These are phyloP conservation scores for Gautieria morchelliformis DNA, from an alignment of 768 basidiomycete genomes.

Conservation along the genomic window DNA sequence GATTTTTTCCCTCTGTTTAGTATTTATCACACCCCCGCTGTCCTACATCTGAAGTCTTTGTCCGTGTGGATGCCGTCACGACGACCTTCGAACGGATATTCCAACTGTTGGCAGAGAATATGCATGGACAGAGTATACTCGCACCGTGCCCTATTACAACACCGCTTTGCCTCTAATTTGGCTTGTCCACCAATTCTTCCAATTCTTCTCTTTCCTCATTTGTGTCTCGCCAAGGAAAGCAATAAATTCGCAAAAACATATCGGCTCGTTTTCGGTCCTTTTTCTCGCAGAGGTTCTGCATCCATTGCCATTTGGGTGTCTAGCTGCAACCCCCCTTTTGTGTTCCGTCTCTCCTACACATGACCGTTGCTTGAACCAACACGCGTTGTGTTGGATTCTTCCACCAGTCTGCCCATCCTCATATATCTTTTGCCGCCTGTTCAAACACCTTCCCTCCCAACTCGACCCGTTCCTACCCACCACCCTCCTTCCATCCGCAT, in stretches of 20 bases:
- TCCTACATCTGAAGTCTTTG: not conserved
- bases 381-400: not conserved
- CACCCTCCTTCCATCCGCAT: no score
- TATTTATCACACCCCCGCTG: not conserved
- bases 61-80: not conserved
- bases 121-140: not conserved
- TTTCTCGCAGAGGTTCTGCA: not conserved
- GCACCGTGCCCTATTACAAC: not conserved
- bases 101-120: not conserved
- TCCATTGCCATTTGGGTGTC: not conserved
- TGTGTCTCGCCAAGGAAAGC: not conserved
- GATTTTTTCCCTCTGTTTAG: not conserved
- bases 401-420: not conserved
- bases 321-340: no score
- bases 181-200: not conserved
- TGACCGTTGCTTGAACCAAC: not conserved
- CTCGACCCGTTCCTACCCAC: no score
- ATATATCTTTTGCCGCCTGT: no score
- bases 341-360: not conserved
- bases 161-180: not conserved
- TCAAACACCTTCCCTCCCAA: no score
- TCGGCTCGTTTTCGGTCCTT: not conserved
- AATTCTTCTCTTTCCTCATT: not conserved
- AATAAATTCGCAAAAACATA: not conserved
- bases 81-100: not conserved